phyloP scores from a whole-genome alignment of 805 yeast species.

The Candida endomychidarum region DNA sequence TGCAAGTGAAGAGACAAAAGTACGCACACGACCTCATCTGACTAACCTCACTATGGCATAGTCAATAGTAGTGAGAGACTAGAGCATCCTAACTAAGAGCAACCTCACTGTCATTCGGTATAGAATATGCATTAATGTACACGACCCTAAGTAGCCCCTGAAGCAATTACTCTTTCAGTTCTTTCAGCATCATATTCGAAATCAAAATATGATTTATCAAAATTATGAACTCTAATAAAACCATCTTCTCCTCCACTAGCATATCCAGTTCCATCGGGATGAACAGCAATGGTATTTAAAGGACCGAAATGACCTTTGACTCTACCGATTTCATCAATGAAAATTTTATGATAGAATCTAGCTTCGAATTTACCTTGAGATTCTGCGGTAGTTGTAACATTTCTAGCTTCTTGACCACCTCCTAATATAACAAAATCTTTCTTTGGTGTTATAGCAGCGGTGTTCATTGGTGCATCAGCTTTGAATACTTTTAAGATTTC shows the following conservation, averaged over 20 bases:
- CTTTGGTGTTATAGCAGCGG: slow-evolving; percentile 90
- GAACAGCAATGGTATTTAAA: slow-evolving; percentile 86
- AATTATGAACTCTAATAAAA: slow-evolving; percentile 87
- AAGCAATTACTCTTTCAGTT: slow-evolving; percentile 50
- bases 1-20: no score
- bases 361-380: slow-evolving; percentile 97
- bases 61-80: no score
- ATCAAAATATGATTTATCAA: slow-evolving; percentile 90
- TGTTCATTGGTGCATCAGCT: slow-evolving; percentile 92
- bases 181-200: slow-evolving; percentile 90
- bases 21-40: no score
- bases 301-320: slow-evolving; percentile 99
- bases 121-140: neutral
- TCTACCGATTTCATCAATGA: slow-evolving; percentile 94
- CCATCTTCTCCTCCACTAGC: slow-evolving; percentile 99
- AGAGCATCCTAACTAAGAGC: no score
- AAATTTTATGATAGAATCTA: slow-evolving; percentile 90
- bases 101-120: neutral
- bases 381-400: slow-evolving; percentile 94
- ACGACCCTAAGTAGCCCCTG: slow-evolving; percentile 9
- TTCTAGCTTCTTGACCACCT: slow-evolving; percentile 99
- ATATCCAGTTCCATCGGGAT: slow-evolving; percentile 89
- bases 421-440: slow-evolving; percentile 92
- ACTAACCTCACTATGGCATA: no score
- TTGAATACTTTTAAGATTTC: slow-evolving; percentile 69